Base-by-base conservation (phyloP, 139 green algal species). In the Closterium sp. region DNA sequence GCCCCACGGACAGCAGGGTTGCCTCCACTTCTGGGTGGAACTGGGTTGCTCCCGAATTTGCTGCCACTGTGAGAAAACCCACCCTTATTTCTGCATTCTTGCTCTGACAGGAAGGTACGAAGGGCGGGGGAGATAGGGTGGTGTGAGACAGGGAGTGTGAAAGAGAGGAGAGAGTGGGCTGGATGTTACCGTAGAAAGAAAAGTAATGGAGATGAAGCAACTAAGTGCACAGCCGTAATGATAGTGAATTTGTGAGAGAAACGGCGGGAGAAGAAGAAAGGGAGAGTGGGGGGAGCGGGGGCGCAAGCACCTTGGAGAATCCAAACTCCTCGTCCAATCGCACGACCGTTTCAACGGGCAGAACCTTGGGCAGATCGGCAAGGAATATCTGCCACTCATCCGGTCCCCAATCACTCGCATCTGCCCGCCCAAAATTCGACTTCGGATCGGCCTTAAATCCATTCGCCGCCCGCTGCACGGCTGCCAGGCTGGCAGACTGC, bases 351-450 rank as follows among this genome's bases (percentile, higher is more conserved):
- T 76, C 89, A 32, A 34, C 21, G 31, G 33, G 12, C 31, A 93
- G 84, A 34, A 4, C 28, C 43, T 89, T 87, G 10, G 91, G 91
- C 34, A 94, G 76, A 33, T 32, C 55, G 8, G 31, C 89, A 32
- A 94, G 36, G 33, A 87, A 94, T 6, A 93, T 43, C 64, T 94
- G 89, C 91, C 91, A 94, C 34, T 94, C 91, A 25, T 32, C 21
- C 2, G 76, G 28, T 8, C 85, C n/a, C 91, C 91, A 94, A 6
- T 34, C 85, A 28, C 33, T 36, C 33, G 33, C 34, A 76, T 93
- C 91, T 19, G 23, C 55, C 25, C 12, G 55, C 55, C 55, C 55
- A 76, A 28, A 28, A n/a, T 83, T 33, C 2, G 66, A 64, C 10
- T 87, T 1, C 31, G 25, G 23, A 28, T 69, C 91, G 12, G 23